Conservation (phyloP, 1,284 basidiomycete genomes). For the Termitomyces sp. region DNA sequence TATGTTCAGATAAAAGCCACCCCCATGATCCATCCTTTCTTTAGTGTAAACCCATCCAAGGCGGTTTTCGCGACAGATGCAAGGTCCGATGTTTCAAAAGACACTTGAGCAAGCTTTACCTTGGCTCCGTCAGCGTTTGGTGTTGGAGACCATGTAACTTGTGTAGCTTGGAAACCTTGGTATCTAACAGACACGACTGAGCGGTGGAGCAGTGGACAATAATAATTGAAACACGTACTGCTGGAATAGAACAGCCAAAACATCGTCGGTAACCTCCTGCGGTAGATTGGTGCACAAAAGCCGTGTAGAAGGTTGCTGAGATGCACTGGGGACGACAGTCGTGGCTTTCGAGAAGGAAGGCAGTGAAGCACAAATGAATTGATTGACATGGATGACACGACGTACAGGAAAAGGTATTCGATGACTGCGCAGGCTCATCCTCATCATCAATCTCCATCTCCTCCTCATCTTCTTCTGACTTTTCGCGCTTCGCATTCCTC, state of each 20-base stretch:
- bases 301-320: slow-evolving; percentile 57
- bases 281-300: slow-evolving; percentile 76
- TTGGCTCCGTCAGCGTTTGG: slow-evolving; percentile 55
- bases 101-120: slow-evolving; percentile 71
- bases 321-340: slow-evolving; percentile 43
- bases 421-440: slow-evolving; percentile 46
- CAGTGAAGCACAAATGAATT: slow-evolving; percentile 27
- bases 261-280: slow-evolving; percentile 75
- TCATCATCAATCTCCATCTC: slow-evolving; percentile 87
- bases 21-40: slow-evolving; percentile 77
- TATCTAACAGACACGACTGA: slow-evolving; percentile 42
- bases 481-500: slow-evolving; percentile 63
- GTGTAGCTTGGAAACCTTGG: slow-evolving; percentile 68
- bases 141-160: slow-evolving; percentile 62
- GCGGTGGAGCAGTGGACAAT: neutral
- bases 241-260: slow-evolving; percentile 80
- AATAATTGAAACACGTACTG: slow-evolving; percentile 51
- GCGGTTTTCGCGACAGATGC: slow-evolving; percentile 76
- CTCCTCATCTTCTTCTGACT: slow-evolving; percentile 64
- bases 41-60: slow-evolving; percentile 73
- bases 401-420: slow-evolving; percentile 38
- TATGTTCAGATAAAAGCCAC: slow-evolving; percentile 62
- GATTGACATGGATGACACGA: slow-evolving; percentile 23
- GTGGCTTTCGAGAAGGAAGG: slow-evolving; percentile 23
- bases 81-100: slow-evolving; percentile 67